Evolutionary conservation across 345 rosid species (phyloP).

Genomic region (Fremontodendron californicum): DNA sequence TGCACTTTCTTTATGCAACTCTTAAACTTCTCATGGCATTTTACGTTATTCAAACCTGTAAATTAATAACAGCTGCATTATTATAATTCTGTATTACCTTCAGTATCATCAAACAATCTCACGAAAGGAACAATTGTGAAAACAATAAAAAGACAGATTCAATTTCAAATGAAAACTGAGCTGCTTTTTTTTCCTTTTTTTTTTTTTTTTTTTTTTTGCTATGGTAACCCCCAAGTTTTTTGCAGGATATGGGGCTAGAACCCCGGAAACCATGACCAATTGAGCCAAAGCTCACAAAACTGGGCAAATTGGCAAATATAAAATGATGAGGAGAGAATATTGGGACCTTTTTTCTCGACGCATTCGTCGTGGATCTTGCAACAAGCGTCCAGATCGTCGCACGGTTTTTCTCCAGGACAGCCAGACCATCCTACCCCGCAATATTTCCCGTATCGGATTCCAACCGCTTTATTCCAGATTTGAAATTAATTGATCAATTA

Average conservation of each 20-base stretch:
- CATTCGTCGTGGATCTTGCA: constrained; percentile 87
- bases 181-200: neutral
- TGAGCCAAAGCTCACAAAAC: too few relatives aligned
- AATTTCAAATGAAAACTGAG: neutral
- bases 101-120: neutral
- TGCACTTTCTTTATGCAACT: constrained; percentile 60
- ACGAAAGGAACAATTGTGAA: too few relatives aligned
- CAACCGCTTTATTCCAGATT: constrained; percentile 38
- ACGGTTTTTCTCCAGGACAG: constrained; percentile 82
- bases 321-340: too few relatives aligned
- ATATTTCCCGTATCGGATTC: constrained; percentile 88
- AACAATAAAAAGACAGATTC: neutral
- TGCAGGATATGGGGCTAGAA: too few relatives aligned
- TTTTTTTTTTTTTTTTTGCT: too few relatives aligned
- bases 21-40: constrained; percentile 76
- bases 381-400: constrained; percentile 87
- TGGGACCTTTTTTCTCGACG: constrained; percentile 63
- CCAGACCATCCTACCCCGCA: constrained; percentile 94
- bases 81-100: neutral
- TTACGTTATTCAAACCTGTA: constrained; percentile 51
- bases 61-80: neutral
- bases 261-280: too few relatives aligned
- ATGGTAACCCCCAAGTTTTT: too few relatives aligned
- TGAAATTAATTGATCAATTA: neutral
- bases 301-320: neutral